Base-by-base conservation (phyloP, 78 protist species). In the Dictyostelium firmibasis region DNA sequence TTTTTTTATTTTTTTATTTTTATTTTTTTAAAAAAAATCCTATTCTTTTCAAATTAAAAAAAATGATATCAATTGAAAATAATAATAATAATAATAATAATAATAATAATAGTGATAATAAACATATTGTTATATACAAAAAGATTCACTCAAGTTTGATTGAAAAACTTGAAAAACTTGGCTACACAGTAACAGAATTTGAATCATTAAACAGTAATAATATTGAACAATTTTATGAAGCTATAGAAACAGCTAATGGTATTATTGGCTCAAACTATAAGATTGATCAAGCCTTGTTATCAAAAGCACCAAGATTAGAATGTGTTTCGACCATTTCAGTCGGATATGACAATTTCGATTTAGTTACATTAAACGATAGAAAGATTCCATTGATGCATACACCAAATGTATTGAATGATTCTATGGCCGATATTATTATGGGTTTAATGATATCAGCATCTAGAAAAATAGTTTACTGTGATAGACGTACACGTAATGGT, bases 281-380 rank as follows among this genome's bases (percentile, higher is more conserved):
- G 18, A 9, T 83, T 0, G 27, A 20, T 25, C 11, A 69, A 83
- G 44, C 16, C 0, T 3, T 83, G 18, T 38, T 83, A 5, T 11
- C 70, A 3, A 33, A n/a, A 14, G 83, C 67, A 83, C 78, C 87
- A 70, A 0, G 8, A 4, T 38, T 57, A 16, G 25, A 29, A 9
- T 72, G 20, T 4, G 47, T 67, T 31, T 76, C 81, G 20, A 69
- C 91, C 0, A 47, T 85, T 14, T 85, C 96, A 8, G 96, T 70
- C 0, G 97, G 97, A 20, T 83, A 33, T 83, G 88, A 95, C 43
- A 72, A 84, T 33, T 25, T 83, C 27, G 93, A 93, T 74, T 20
- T 84, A 20, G 67, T 1, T 3, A 50, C 57, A 5, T 4, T 94
- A 44, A 77, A 25, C 6, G 23, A 57, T 13, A 35, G 41, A n/a